These are phyloP conservation scores for Paraleonurus japonicus DNA, from an alignment of 257 asterid genomes.

Conservation along the genomic window DNA sequence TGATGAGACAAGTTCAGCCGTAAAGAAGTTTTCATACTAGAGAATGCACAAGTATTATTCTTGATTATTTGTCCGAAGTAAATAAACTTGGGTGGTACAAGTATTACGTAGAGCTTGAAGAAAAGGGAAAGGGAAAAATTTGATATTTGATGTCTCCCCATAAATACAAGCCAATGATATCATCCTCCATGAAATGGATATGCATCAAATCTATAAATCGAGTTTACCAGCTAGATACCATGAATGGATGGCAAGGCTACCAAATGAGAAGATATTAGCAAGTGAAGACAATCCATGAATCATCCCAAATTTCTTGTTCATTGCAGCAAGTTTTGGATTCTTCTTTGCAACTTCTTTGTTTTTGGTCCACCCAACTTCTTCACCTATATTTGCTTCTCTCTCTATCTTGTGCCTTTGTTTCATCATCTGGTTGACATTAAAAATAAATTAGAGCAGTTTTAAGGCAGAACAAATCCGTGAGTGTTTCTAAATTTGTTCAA, in stretches of 20 bases:
- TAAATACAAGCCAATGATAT: conserved; percentile 18
- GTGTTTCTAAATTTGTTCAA: not conserved
- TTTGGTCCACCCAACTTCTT: conserved; percentile 95
- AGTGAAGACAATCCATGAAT: conserved; percentile 97
- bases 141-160: conserved; percentile 24
- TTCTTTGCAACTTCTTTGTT: conserved; percentile 81
- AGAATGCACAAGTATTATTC: conserved; percentile 19
- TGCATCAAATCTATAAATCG: conserved; percentile 42
- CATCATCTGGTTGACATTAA: conserved; percentile 74
- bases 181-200: conserved; percentile 11
- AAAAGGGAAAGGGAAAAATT: conserved; percentile 1
- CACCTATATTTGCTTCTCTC: conserved; percentile 83
- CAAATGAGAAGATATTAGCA: conserved; percentile 82
- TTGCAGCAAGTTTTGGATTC: conserved; percentile 82
- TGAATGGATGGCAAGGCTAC: conserved; percentile 91
- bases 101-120: not conserved
- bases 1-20: not conserved
- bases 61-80: conserved; percentile 15
- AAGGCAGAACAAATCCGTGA: not conserved
- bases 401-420: conserved; percentile 93
- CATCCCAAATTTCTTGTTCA: conserved; percentile 99
- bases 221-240: conserved; percentile 93
- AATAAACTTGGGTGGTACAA: conserved; percentile 19
- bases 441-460: not conserved
- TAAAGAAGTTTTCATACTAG: not conserved